Evolutionary conservation across 805 yeast species (phyloP).

Genomic region (Sugiyamaella chiloensis): DNA sequence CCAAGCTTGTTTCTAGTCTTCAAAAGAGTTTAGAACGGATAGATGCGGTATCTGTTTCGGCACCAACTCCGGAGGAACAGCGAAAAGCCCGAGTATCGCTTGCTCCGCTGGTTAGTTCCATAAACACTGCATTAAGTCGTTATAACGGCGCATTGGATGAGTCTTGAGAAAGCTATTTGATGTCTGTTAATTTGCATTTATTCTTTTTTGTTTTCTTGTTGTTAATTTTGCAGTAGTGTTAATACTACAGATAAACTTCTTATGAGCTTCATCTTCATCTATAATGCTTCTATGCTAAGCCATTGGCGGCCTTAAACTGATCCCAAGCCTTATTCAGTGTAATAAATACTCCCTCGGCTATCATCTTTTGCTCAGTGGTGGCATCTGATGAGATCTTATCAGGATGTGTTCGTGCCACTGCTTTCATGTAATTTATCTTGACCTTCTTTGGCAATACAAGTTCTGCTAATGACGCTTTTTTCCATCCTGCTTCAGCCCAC

Average conservation of each 20-base stretch:
- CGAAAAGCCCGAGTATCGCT: constrained; percentile 28
- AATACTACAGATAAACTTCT: no score
- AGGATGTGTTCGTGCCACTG: constrained; percentile 73
- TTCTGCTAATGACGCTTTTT: constrained; percentile 62
- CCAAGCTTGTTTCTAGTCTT: constrained; percentile 48
- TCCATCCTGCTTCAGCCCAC: constrained; percentile 68
- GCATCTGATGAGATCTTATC: constrained; percentile 70
- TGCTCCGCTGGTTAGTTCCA: constrained; percentile 44
- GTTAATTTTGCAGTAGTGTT: no score
- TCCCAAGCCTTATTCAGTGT: constrained; percentile 90
- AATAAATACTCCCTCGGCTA: constrained; percentile 85
- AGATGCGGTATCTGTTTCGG: constrained; percentile 31
- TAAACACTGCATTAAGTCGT: constrained; percentile 44
- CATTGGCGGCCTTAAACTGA: constrained; percentile 59
- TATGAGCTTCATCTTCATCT: no score
- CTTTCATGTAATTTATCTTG: constrained; percentile 77
- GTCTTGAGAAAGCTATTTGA: no score
- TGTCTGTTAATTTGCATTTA: no score
- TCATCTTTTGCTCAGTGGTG: constrained; percentile 67
- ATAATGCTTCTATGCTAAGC: constrained; percentile 35
- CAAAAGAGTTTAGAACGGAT: constrained; percentile 48
- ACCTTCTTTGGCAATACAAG: constrained; percentile 87
- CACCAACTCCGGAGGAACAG: constrained; percentile 20
- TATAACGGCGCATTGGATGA: constrained; percentile 43
- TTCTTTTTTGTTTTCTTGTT: no score